phyloP scores from a whole-genome alignment of 1,284 basidiomycete genomes.

The Ustilago tritici region DNA sequence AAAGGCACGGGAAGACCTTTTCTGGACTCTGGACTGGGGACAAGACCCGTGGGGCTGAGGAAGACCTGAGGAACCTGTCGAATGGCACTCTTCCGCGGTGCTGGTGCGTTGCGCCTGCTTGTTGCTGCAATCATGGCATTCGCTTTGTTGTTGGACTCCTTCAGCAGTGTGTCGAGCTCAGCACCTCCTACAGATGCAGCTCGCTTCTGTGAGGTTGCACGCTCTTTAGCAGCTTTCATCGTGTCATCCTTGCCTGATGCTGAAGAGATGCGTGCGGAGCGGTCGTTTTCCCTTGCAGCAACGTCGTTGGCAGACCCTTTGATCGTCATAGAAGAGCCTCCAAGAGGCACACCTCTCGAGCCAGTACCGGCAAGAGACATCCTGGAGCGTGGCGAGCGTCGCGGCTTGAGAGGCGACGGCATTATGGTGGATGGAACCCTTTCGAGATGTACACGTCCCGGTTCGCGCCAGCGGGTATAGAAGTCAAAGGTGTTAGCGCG shows the following conservation, averaged over 20 bases:
- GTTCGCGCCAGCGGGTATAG: background rate
- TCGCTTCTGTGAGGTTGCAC: constrained; percentile 41
- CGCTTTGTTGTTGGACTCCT: constrained; percentile 34
- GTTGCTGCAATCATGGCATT: constrained; percentile 28
- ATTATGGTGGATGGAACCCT: constrained; percentile 15
- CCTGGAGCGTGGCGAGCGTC: constrained; percentile 47
- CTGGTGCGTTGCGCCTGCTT: constrained; percentile 50
- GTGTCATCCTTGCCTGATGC: constrained; percentile 36
- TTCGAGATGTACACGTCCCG: background rate
- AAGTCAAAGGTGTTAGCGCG: background rate
- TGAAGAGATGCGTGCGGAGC: constrained; percentile 33
- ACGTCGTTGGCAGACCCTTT: constrained; percentile 21
- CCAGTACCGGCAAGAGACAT: constrained; percentile 47
- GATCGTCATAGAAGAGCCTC: constrained; percentile 49
- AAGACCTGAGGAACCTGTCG: constrained; percentile 61
- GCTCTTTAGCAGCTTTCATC: constrained; percentile 39
- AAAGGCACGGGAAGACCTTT: constrained; percentile 40
- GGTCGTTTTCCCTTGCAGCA: constrained; percentile 41
- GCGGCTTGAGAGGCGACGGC: constrained; percentile 51
- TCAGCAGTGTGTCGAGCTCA: constrained; percentile 44
- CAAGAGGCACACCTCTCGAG: constrained; percentile 42
- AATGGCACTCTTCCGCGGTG: constrained; percentile 61
- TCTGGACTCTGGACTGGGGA: constrained; percentile 53
- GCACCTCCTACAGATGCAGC: constrained; percentile 46
- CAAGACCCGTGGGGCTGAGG: constrained; percentile 58